Evolutionary conservation across 2,329 filamentous ascomycete species (phyloP).

Genomic region (Exserohilum turcica): DNA sequence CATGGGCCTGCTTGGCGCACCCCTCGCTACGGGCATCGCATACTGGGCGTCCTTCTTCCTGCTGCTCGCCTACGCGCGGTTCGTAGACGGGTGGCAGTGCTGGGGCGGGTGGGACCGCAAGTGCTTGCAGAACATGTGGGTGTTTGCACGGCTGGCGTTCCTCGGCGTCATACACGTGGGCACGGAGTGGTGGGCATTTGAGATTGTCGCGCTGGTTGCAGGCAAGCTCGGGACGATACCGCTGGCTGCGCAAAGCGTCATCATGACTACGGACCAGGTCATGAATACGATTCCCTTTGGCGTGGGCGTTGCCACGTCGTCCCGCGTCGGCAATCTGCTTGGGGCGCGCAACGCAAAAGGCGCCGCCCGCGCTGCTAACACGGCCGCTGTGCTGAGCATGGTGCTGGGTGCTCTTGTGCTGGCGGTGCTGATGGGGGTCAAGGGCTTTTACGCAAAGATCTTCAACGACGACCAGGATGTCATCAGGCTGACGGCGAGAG

Average conservation of each 20-base stretch:
- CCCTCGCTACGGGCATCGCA: constrained; percentile 79
- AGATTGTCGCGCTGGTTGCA: constrained; percentile 83
- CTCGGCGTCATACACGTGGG: constrained; percentile 83
- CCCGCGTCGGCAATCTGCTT: constrained; percentile 78
- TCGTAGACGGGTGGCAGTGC: constrained; percentile 72
- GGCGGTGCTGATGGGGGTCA: constrained; percentile 69
- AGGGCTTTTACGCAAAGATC: constrained; percentile 73
- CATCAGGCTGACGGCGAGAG: constrained; percentile 71
- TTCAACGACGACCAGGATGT: constrained; percentile 81
- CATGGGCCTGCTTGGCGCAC: constrained; percentile 77
- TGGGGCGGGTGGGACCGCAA: constrained; percentile 76
- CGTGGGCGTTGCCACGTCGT: constrained; percentile 78
- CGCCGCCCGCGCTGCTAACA: constrained; percentile 74
- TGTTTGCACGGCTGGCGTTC: constrained; percentile 74
- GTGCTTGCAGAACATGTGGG: constrained; percentile 68
- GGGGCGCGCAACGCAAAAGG: constrained; percentile 69
- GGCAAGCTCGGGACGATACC: constrained; percentile 78
- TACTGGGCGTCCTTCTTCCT: constrained; percentile 86
- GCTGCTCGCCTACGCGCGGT: constrained; percentile 73
- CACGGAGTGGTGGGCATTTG: constrained; percentile 94
- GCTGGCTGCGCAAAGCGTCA: constrained; percentile 81
- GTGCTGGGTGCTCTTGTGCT: constrained; percentile 71
- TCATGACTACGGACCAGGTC: constrained; percentile 87
- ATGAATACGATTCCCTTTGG: constrained; percentile 88
- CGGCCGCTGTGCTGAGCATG: constrained; percentile 74